phyloP scores from a whole-genome alignment of 2,329 filamentous ascomycete genomes.

The Pestalotiopsis fici region DNA sequence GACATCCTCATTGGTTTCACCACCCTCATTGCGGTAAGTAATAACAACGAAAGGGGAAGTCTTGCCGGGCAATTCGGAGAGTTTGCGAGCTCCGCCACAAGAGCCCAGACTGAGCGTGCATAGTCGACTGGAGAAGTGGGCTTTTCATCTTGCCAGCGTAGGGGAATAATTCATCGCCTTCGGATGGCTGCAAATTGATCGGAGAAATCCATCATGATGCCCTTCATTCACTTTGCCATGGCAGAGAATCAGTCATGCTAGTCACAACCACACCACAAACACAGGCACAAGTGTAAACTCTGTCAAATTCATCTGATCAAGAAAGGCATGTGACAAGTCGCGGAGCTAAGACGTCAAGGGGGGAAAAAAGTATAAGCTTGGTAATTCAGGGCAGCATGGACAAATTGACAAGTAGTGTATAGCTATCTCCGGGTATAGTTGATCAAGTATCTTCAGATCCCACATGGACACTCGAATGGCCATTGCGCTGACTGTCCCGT shows the following conservation, averaged over 20 bases:
- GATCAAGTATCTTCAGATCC: neutral
- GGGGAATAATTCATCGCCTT: neutral
- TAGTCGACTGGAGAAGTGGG: conserved; percentile 10
- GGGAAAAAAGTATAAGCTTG: neutral
- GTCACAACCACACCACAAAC: neutral
- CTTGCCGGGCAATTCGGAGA: conserved; percentile 4
- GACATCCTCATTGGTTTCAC: neutral
- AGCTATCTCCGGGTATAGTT: neutral
- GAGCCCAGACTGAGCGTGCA: conserved; percentile 1
- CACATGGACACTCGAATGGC: neutral
- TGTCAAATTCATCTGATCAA: neutral
- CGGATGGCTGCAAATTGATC: neutral
- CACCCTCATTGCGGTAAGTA: neutral
- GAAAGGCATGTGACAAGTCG: neutral
- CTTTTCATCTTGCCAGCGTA: neutral
- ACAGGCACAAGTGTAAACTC: neutral
- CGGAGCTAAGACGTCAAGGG: neutral
- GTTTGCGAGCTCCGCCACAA: neutral
- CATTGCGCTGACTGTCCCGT: neutral
- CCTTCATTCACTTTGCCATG: neutral
- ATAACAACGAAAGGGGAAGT: conserved; percentile 5
- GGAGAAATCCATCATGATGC: neutral
- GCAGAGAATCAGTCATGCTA: neutral
- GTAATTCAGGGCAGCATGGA: neutral
- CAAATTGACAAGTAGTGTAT: neutral